phyloP scores from a whole-genome alignment of 2,329 filamentous ascomycete genomes.

The Ascochyta viciae-villosae region DNA sequence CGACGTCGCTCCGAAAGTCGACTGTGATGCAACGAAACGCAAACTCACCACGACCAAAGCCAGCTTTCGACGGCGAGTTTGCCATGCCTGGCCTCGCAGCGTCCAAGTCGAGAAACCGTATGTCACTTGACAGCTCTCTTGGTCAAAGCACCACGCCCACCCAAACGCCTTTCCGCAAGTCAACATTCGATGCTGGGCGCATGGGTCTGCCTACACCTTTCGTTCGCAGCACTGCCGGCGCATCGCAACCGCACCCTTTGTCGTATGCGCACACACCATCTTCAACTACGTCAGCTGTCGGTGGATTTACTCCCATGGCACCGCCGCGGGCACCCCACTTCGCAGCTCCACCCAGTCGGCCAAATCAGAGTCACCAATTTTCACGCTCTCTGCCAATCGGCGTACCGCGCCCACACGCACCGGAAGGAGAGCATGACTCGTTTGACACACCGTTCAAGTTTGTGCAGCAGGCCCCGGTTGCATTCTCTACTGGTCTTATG shows the following conservation, averaged over 20 bases:
- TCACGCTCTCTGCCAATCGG: slow-evolving; percentile 79
- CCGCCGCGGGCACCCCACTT: slow-evolving; percentile 42
- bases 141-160: slow-evolving; percentile 70
- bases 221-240: slow-evolving; percentile 30
- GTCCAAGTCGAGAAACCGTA: slow-evolving; percentile 70
- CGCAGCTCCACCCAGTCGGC: slow-evolving; percentile 28
- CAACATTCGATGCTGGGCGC: slow-evolving; percentile 39
- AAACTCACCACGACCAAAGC: slow-evolving; percentile 47
- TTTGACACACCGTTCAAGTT: slow-evolving; percentile 83
- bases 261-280: slow-evolving; percentile 88
- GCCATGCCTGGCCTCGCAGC: slow-evolving; percentile 60
- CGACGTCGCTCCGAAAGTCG: slow-evolving; percentile 81
- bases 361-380: slow-evolving; percentile 55
- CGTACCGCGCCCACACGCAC: slow-evolving; percentile 59
- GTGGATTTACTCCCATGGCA: slow-evolving; percentile 63
- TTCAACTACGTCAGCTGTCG: slow-evolving; percentile 79
- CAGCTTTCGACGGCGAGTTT: slow-evolving; percentile 56
- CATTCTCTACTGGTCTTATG: slow-evolving; percentile 85
- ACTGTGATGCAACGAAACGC: slow-evolving; percentile 82
- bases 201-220: slow-evolving; percentile 33
- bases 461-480: slow-evolving; percentile 74
- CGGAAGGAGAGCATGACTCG: slow-evolving; percentile 58
- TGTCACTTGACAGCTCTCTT: slow-evolving; percentile 80
- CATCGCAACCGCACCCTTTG: slow-evolving; percentile 71
- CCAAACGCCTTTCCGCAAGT: slow-evolving; percentile 63